Evolutionary conservation across 768 basidiomycete species (phyloP).

Genomic region (Serendipita vermifera): DNA sequence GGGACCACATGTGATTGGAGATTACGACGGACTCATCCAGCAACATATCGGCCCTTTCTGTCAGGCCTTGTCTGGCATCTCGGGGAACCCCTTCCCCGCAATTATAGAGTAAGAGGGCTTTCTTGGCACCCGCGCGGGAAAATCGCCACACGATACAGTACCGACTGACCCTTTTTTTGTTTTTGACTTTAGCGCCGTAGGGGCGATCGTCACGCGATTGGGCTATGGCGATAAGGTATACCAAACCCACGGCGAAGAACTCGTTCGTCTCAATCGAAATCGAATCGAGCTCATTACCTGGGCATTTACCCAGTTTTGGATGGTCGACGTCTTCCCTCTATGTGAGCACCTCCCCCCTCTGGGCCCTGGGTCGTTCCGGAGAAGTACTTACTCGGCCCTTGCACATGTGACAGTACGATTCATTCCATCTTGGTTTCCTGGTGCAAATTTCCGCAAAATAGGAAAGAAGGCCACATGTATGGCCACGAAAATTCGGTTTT

Average conservation of each 20-base stretch:
- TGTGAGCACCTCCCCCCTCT: neutral
- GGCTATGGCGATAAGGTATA: neutral
- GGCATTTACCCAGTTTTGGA: neutral
- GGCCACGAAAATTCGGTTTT: neutral
- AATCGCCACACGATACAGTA: too few relatives aligned
- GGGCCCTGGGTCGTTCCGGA: too few relatives aligned
- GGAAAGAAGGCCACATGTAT: neutral
- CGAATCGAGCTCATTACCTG: neutral
- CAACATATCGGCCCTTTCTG: neutral
- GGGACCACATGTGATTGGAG: neutral
- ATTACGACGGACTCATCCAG: neutral
- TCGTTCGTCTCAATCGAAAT: neutral
- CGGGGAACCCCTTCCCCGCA: neutral
- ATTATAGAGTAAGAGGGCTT: too few relatives aligned
- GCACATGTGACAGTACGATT: slow-evolving; percentile 24
- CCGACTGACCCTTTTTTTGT: too few relatives aligned
- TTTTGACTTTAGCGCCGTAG: neutral
- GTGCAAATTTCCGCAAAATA: slow-evolving; percentile 46
- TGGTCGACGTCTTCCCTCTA: neutral
- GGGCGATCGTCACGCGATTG: neutral
- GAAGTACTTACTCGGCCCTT: neutral
- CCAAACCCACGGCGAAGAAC: neutral
- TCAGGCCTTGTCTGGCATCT: neutral
- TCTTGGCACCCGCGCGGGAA: too few relatives aligned
- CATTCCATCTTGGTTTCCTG: slow-evolving; percentile 55